Percentiles rank a stretch among this genome's conserved stretches.
Evolutionary conservation across 352 stramenopile genomes (phyloP).

Genomic region (Phytophthora sansomeana): DNA sequence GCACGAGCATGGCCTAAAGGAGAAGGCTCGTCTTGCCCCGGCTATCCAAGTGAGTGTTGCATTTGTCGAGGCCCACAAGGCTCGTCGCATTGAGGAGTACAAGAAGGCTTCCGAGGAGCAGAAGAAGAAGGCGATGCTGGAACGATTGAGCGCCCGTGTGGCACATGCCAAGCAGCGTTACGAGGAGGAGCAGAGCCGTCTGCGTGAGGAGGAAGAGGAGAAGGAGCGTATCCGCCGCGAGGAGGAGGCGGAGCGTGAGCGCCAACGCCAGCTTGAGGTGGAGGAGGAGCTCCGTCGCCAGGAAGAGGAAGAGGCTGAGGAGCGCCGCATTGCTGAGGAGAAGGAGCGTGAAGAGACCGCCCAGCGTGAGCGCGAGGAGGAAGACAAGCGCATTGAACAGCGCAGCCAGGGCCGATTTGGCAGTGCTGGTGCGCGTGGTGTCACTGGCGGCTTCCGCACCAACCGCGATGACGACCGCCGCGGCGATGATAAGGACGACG

Average conservation of each 20-base stretch:
- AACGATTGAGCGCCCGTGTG: constrained; percentile 71
- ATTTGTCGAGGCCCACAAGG: constrained; percentile 85
- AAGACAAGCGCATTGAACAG: constrained; percentile 49
- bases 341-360: constrained; percentile 45
- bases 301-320: constrained; percentile 65
- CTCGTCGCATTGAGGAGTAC: constrained; percentile 84
- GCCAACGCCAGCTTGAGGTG: constrained; percentile 64
- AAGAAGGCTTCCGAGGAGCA: constrained; percentile 85
- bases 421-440: constrained; percentile 40
- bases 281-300: constrained; percentile 73
- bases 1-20: constrained; percentile 91
- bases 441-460: constrained; percentile 19
- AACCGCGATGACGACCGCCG: constrained; percentile 36
- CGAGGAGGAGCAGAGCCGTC: constrained; percentile 71
- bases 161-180: constrained; percentile 69
- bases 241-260: constrained; percentile 67
- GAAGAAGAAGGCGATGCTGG: constrained; percentile 87
- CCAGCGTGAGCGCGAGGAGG: constrained; percentile 45
- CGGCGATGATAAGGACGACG: constrained; percentile 53
- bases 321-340: constrained; percentile 52
- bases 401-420: constrained; percentile 41
- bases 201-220: constrained; percentile 74
- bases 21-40: constrained; percentile 80
- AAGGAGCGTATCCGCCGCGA: constrained; percentile 62
- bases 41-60: constrained; percentile 76